Evolutionary conservation across 768 basidiomycete genomes (phyloP), one percentile per base, ranked within the genome.

Genomic region (Ramaria rubella): DNA sequence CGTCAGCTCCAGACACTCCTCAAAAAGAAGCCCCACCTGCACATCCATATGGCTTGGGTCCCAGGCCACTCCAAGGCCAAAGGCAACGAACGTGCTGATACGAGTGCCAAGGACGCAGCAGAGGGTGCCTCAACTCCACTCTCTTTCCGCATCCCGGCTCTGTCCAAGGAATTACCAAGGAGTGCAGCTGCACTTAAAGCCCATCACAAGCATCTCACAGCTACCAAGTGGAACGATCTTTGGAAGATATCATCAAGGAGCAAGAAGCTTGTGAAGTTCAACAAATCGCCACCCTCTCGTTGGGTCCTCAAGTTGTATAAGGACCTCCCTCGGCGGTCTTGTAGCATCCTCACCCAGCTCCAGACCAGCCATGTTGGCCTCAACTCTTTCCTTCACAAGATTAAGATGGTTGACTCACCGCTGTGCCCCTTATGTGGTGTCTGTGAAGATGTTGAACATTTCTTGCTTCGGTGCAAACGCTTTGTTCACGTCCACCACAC

Each of bases 61-160:
- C 59, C 61, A 11, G 60, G 64, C 1, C 65, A 66, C 29, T 15
- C 15, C 4, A 52, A 56, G 2, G 56, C 65, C 6, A 55, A 60
- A 7, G 65, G 64, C 6, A 65, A 66, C 45, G 62, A 65, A 27
- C n/a, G 36, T n/a, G 59, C 51, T 8, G 59, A 61, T 40, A n/a
- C 17, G 23, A 33, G 44, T 43, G 59, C 54, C n/a, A n/a, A 46
- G n/a, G 52, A 59, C 17, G 59, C 55, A 7, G 24, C 31, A 26
- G 60, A 52, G 15, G 40, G 36, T 12, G 26, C 21, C n/a, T 17
- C 42, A 12, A 45, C 11, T n/a, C 36, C 36, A 11, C 36, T 38
- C 3, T 44, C 15, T 17, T 11, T 24, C 2, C 26, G 17, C 23
- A 54, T 59, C 27, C 57, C 44, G 36, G n/a, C n/a, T 11, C 36